phyloP scores from a whole-genome alignment of 306 rosid species.

The Cucumis melo region DNA sequence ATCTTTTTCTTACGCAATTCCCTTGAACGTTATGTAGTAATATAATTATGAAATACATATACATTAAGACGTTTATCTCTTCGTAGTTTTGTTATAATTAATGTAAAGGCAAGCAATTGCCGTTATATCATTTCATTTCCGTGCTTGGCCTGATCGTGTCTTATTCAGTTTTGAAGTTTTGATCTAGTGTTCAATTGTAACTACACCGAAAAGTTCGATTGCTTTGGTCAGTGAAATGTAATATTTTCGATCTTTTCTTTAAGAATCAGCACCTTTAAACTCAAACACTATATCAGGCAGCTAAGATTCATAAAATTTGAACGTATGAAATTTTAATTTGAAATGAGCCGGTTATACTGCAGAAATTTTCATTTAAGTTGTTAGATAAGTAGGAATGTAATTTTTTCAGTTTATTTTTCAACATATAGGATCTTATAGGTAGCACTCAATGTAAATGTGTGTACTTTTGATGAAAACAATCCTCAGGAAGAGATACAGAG shows the following conservation, averaged over 20 bases:
- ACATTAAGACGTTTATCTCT: not conserved
- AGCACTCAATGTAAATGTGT: not conserved
- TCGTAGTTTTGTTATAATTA: not conserved
- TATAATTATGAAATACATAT: not conserved
- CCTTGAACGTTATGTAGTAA: not conserved
- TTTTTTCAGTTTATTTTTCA: not conserved
- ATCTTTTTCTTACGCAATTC: not conserved
- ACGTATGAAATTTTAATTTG: not conserved
- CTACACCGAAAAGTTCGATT: not conserved
- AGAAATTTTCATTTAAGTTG: not conserved
- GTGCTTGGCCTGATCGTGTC: not conserved
- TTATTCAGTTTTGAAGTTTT: not conserved
- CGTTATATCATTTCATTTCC: not conserved
- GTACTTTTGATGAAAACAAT: not conserved
- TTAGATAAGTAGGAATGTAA: not conserved
- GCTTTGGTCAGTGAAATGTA: not conserved
- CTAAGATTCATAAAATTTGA: not conserved
- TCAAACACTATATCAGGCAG: not conserved
- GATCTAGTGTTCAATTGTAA: not conserved
- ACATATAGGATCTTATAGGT: not conserved
- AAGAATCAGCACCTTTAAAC: not conserved
- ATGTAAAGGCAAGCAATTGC: not conserved
- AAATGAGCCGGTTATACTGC: not conserved
- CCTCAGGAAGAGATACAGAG: not conserved
- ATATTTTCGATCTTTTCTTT: not conserved